These are phyloP conservation scores for Lactifluus subvellereus DNA, from an alignment of 768 basidiomycete genomes.

Conservation along the genomic window DNA sequence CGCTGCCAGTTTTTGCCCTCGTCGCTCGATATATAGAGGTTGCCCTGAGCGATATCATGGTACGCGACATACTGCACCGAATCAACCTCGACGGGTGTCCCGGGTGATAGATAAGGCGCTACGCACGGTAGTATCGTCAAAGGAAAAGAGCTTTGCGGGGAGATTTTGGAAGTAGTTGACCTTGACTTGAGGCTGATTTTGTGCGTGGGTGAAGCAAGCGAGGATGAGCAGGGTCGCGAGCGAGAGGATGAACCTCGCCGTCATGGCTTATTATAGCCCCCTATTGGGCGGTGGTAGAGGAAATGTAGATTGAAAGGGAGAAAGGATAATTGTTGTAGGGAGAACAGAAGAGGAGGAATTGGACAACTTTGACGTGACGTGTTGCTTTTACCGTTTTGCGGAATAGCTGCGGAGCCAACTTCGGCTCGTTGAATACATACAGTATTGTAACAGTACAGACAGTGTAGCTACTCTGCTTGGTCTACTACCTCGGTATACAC, in stretches of 20 bases:
- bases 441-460: too few relatives aligned
- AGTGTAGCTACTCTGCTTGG: too few relatives aligned
- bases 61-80: slow-evolving; percentile 58
- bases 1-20: slow-evolving; percentile 74
- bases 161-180: slow-evolving; percentile 60
- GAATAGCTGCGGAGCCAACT: too few relatives aligned
- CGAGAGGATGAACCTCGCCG: not conserved
- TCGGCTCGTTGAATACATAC: too few relatives aligned
- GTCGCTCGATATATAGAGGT: slow-evolving; percentile 73
- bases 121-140: slow-evolving; percentile 85
- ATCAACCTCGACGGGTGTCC: not conserved
- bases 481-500: too few relatives aligned
- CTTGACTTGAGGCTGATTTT: slow-evolving; percentile 19
- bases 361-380: not conserved
- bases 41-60: slow-evolving; percentile 64
- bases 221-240: slow-evolving; percentile 6
- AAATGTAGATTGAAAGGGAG: not conserved
- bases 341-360: too few relatives aligned
- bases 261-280: slow-evolving; percentile 11
- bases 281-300: not conserved
- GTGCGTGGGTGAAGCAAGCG: slow-evolving; percentile 10
- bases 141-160: slow-evolving; percentile 79
- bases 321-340: not conserved
- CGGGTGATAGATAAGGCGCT: not conserved
- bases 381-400: not conserved